phyloP scores from a whole-genome alignment of 495 filamentous ascomycete species.

The Aspergillus cristatus region DNA sequence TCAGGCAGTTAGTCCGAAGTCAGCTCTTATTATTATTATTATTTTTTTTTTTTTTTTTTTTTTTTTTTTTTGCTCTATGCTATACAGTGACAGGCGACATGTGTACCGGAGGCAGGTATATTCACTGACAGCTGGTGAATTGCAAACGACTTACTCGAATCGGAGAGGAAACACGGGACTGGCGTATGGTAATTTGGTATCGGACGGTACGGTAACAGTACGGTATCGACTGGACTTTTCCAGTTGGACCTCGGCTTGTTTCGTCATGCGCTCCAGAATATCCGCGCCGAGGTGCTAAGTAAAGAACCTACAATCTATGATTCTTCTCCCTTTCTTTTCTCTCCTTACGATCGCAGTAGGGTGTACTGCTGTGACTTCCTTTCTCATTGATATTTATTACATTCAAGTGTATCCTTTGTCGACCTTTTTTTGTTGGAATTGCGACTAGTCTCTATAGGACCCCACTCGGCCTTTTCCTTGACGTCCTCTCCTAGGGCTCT shows the following conservation, averaged over 20 bases:
- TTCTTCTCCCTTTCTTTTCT: neutral
- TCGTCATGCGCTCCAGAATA: constrained; percentile 15
- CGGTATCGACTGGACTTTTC: too few relatives aligned
- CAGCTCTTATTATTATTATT: too few relatives aligned
- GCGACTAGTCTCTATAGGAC: neutral
- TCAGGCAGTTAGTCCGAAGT: too few relatives aligned
- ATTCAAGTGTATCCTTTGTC: neutral
- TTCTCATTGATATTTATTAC: neutral
- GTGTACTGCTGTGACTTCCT: neutral
- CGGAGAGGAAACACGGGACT: neutral
- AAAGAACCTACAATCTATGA: neutral
- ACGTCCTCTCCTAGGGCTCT: neutral
- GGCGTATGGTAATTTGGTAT: constrained; percentile 1
- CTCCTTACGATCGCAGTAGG: neutral
- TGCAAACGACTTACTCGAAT: too few relatives aligned
- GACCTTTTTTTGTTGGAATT: neutral
- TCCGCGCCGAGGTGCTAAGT: constrained; percentile 28
- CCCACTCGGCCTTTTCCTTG: neutral
- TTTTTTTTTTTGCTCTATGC: too few relatives aligned
- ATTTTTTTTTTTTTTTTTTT: too few relatives aligned
- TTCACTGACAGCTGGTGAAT: too few relatives aligned
- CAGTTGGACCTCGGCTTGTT: constrained; percentile 26
- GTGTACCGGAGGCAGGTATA: too few relatives aligned
- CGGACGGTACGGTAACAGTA: constrained; percentile 6
- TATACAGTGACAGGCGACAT: too few relatives aligned